Conservation (phyloP, 768 basidiomycete genomes). For the Termitomyces sp. region DNA sequence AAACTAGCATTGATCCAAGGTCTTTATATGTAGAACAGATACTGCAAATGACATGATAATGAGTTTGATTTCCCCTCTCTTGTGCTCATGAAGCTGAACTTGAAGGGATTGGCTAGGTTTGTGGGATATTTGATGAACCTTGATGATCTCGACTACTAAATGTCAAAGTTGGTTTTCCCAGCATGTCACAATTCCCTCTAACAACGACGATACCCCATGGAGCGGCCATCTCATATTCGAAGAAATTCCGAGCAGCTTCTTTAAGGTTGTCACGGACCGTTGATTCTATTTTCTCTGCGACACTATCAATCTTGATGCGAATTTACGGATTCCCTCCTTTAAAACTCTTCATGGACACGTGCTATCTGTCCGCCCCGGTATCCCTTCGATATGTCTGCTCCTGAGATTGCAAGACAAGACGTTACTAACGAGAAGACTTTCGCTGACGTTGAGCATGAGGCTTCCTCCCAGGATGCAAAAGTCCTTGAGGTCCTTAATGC, state of each 20-base stretch:
- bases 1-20: no score
- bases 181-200: neutral
- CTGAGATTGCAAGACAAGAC: conserved; percentile 9
- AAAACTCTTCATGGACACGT: neutral
- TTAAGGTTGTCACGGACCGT: neutral
- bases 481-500: conserved; percentile 27
- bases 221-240: neutral
- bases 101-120: no score
- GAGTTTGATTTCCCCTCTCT: neutral
- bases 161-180: neutral
- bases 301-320: neutral
- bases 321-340: neutral
- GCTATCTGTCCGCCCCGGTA: neutral
- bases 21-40: neutral
- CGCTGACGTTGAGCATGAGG: neutral
- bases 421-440: conserved; percentile 9
- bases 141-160: no score
- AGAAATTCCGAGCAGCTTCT: neutral
- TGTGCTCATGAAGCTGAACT: neutral
- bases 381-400: conserved; percentile 12
- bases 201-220: neutral
- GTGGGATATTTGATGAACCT: no score
- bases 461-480: conserved; percentile 14
- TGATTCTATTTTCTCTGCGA: neutral
- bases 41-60: neutral